These are phyloP conservation scores for Rhizomucor miehei DNA, from an alignment of 371 early-diverging fungal genomes.

Conservation along the genomic window DNA sequence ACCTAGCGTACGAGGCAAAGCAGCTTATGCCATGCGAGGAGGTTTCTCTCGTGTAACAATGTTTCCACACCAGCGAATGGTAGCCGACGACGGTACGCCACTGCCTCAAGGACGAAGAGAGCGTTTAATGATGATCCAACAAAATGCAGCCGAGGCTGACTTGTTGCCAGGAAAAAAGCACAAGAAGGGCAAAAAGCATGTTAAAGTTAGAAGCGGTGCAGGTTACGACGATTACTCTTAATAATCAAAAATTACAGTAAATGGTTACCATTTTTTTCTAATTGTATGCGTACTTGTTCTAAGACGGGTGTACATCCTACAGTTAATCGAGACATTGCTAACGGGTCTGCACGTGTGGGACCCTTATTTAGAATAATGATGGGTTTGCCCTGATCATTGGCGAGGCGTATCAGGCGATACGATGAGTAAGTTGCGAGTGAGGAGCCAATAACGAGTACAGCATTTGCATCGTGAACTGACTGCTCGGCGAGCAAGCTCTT, in stretches of 20 bases:
- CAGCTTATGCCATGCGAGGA: constrained; percentile 19
- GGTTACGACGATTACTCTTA: constrained; percentile 36
- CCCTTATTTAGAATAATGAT: constrained; percentile 76
- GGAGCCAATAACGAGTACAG: constrained; percentile 77
- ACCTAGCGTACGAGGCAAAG: constrained; percentile 56
- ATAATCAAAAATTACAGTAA: background rate
- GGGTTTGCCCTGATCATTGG: constrained; percentile 55
- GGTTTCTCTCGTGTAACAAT: constrained; percentile 58
- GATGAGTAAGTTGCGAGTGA: constrained; percentile 84
- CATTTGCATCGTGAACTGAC: constrained; percentile 53
- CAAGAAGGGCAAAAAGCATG: constrained; percentile 82
- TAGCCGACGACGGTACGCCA: constrained; percentile 50
- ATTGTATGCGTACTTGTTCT: constrained; percentile 13
- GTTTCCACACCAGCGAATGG: constrained; percentile 57
- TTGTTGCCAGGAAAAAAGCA: constrained; percentile 55
- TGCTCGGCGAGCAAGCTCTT: constrained; percentile 50
- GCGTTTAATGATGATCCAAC: constrained; percentile 44
- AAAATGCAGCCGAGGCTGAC: constrained; percentile 31
- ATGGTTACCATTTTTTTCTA: background rate
- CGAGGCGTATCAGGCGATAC: constrained; percentile 68
- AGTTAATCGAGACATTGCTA: constrained; percentile 62
- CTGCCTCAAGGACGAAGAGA: constrained; percentile 39
- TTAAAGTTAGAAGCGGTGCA: constrained; percentile 67
- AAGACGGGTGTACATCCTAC: constrained; percentile 41
- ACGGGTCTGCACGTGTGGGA: constrained; percentile 68